Conservation (phyloP, 257 asterid genomes). For the Solanum stenotomum region DNA sequence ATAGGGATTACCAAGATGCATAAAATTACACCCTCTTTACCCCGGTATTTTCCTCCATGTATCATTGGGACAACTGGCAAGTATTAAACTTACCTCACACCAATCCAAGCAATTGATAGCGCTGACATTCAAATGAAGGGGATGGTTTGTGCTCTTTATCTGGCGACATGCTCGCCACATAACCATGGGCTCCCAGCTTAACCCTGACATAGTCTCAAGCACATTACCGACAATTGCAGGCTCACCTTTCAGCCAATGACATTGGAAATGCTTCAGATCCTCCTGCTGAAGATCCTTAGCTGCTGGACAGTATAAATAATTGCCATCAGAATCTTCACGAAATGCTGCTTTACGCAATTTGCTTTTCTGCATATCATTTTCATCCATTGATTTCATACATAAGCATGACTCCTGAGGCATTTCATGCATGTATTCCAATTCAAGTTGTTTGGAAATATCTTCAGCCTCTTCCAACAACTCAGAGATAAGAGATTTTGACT, state of each 20-base stretch:
- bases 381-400: neutral
- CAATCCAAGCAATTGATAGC: neutral
- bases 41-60: neutral
- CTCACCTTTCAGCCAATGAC: neutral
- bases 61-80: neutral
- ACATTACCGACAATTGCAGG: neutral
- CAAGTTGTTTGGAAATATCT: neutral
- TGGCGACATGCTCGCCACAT: neutral
- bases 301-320: neutral
- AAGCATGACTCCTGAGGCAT: neutral
- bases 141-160: neutral
- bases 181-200: neutral
- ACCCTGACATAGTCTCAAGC: neutral
- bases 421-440: neutral
- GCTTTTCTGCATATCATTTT: neutral
- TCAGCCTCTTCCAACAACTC: neutral
- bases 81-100: constrained; percentile 30
- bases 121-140: neutral
- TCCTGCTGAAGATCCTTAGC: neutral
- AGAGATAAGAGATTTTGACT: neutral
- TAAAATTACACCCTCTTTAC: neutral
- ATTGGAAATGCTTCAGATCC: neutral
- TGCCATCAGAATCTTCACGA: neutral
- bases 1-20: neutral
- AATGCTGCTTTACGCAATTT: neutral